Evolutionary conservation across 495 filamentous ascomycete genomes (phyloP).

Genomic region (Rostrohypoxylon terebratum): DNA sequence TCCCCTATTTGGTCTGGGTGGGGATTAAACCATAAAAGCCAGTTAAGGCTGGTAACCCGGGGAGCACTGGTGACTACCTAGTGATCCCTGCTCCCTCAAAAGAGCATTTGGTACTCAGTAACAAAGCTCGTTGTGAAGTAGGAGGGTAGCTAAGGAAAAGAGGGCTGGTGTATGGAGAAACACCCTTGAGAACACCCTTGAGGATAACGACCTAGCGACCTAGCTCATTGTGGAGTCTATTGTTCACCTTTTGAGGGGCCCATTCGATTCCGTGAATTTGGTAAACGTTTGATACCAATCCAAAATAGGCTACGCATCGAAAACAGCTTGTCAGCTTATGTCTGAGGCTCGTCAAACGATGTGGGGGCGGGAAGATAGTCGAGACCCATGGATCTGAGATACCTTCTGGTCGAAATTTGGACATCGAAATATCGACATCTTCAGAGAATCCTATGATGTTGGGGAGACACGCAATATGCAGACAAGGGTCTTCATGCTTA

Average conservation of each 20-base stretch:
- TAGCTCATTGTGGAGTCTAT: conserved; percentile 15
- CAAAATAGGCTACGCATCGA: neutral
- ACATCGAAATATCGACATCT: conserved; percentile 4
- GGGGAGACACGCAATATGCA: conserved; percentile 32
- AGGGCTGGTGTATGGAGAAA: neutral
- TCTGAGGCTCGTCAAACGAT: conserved; percentile 18
- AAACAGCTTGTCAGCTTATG: neutral
- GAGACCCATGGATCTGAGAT: conserved; percentile 25
- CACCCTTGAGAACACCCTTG: neutral
- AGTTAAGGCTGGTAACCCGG: conserved; percentile 8
- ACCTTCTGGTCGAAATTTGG: neutral
- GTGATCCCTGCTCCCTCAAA: conserved; percentile 4
- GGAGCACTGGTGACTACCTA: neutral
- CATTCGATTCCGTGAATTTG: conserved; percentile 22
- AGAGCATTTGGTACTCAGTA: conserved; percentile 14
- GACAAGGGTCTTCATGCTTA: conserved; percentile 25
- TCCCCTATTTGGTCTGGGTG: conserved; percentile 8
- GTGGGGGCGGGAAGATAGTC: conserved; percentile 18
- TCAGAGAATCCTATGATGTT: conserved; percentile 3
- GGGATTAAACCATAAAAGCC: conserved; percentile 18
- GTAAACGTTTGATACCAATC: neutral
- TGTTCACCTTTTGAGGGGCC: neutral
- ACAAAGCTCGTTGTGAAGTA: conserved; percentile 1
- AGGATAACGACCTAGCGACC: neutral
- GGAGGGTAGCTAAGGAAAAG: neutral